Percentiles rank a stretch among this genome's conserved stretches.
phyloP scores from a whole-genome alignment of 306 rosid genomes.

The Lathyrus oleraceus region DNA sequence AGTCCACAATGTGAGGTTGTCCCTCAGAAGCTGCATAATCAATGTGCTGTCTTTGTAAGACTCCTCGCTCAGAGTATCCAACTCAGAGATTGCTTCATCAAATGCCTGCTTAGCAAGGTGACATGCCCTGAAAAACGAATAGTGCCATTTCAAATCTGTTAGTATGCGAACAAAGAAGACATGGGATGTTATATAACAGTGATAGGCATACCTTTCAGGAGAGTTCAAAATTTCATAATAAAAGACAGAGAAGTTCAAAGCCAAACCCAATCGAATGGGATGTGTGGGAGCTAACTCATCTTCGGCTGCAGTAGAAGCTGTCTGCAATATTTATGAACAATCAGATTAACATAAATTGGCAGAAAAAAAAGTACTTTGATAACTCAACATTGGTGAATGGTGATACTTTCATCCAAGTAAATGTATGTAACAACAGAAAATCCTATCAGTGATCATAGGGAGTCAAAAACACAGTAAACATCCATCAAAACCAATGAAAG shows the following conservation, averaged over 20 bases:
- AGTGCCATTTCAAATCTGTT: not conserved
- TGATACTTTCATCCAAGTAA: not conserved
- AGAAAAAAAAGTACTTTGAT: not conserved
- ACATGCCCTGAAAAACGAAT: conserved; percentile 51
- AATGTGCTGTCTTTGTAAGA: conserved; percentile 72
- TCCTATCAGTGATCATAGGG: not conserved
- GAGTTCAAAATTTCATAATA: conserved; percentile 73
- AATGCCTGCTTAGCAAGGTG: conserved; percentile 70
- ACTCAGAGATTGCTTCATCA: conserved; percentile 70
- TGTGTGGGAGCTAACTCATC: conserved; percentile 61
- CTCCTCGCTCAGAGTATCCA: conserved; percentile 63
- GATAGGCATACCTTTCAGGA: conserved; percentile 57
- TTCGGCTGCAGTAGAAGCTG: conserved; percentile 52
- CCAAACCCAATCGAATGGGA: conserved; percentile 69
- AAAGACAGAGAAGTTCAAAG: conserved; percentile 69
- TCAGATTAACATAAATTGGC: conserved; percentile 2
- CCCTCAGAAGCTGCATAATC: conserved; percentile 75
- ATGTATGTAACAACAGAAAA: not conserved
- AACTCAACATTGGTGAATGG: not conserved
- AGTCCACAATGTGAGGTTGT: conserved; percentile 74
- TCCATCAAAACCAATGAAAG: too few relatives aligned
- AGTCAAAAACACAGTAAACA: too few relatives aligned
- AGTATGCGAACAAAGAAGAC: not conserved
- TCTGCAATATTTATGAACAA: conserved; percentile 36
- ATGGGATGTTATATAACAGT: not conserved